Percentiles rank a stretch among this genome's conserved stretches.
Conservation (phyloP, 2,329 filamentous ascomycete genomes). For the Penicillium psychrosexuale region DNA sequence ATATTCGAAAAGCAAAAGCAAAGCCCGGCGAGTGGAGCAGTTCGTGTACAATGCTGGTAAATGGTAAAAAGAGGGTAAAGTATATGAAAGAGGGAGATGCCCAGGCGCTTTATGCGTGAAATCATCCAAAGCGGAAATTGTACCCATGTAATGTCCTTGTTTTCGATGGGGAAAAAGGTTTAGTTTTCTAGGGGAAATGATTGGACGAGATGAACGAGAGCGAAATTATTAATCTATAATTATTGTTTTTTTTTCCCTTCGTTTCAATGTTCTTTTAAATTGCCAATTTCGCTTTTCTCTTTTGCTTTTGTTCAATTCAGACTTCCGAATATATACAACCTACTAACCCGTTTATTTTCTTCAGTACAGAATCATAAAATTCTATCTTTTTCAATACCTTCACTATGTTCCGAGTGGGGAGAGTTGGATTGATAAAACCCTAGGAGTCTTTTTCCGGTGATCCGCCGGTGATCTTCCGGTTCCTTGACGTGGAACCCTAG, state of each 20-base stretch:
- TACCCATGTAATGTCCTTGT: not conserved
- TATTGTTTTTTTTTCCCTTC: not conserved
- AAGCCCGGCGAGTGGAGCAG: slow-evolving; percentile 17
- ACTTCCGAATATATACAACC: not conserved
- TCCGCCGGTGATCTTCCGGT: not conserved
- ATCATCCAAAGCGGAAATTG: not conserved
- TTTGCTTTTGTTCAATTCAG: not conserved
- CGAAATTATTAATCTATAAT: not conserved
- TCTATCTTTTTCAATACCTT: not conserved
- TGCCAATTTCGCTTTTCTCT: not conserved
- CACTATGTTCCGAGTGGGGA: not conserved
- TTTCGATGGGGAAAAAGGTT: not conserved
- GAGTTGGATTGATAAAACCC: not conserved
- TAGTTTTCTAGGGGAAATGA: not conserved
- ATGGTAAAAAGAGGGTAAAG: not conserved
- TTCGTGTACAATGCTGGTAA: slow-evolving; percentile 18
- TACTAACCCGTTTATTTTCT: not conserved
- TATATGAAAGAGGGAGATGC: not conserved
- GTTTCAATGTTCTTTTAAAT: not conserved
- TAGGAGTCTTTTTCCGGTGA: not conserved
- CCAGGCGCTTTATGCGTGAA: slow-evolving; percentile 6
- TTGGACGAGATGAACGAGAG: not conserved
- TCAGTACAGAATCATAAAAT: not conserved
- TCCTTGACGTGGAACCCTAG: not conserved
- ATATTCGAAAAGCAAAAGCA: slow-evolving; percentile 11